Evolutionary conservation across 768 basidiomycete genomes (phyloP), one percentile per base, ranked within the genome.

Genomic region (Hysterangium stoloniferum): DNA sequence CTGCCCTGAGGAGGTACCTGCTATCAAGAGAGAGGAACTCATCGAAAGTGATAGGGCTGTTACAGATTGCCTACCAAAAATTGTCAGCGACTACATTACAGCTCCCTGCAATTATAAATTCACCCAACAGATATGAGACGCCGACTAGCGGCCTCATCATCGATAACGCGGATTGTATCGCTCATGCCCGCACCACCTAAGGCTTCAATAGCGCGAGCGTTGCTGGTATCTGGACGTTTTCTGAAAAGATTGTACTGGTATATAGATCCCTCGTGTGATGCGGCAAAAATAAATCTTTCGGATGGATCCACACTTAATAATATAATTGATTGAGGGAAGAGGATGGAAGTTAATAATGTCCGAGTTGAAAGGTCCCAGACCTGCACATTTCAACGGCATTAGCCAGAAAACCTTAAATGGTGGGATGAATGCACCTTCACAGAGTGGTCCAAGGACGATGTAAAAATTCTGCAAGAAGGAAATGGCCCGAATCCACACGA

Each of bases 271-370:
- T 84, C 74, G 22, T 72, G 57, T 0, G 90, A 89, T 8, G 82
- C 86, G 27, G 89, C 90, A 61, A 96, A 93, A 66, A 97, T 90
- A 42, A 84, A 70, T 22, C 94, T 78, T 68, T 97, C 95, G 0
- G 83, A 79, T n/a, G 77, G 60, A 58, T 97, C 93, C 76, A 87
- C 85, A 8, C 79, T 78, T 15, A 94, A 60, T 48, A 70, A 77
- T 4, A 76, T 68, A 29, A 94, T 80, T 1, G 87, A 77, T 50
- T 80, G 73, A 13, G 92, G 88, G 57, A 96, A 93, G 57, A 83
- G 75, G 63, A 95, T 95, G 0, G 94, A 93, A 5, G 86, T 83
- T 22, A 98, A 69, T 13, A 97, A 73, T 11, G 82, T 72, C 44
- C 76, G 76, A 0, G 88, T 80, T 12, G 84, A 71, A 17, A 87